Evolutionary conservation across 495 filamentous ascomycete species (phyloP).

Genomic region (Aeminium ludgeri): DNA sequence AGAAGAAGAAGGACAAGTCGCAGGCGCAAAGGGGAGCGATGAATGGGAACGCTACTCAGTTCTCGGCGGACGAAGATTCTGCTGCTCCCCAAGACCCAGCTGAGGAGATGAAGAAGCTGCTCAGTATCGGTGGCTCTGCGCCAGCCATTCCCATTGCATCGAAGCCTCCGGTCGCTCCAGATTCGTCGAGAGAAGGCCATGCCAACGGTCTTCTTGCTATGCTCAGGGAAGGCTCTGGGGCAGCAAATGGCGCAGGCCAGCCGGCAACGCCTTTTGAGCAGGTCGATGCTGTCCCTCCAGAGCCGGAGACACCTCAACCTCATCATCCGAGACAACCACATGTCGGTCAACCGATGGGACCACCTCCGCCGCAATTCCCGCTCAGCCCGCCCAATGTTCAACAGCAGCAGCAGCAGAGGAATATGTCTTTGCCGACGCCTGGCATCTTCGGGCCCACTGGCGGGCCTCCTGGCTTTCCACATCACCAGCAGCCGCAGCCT

Average conservation of each 20-base stretch:
- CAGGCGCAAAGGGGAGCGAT: background rate
- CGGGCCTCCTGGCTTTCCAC: background rate
- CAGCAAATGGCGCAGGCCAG: background rate
- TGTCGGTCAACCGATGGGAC: background rate
- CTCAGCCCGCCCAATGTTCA: conserved; percentile 3
- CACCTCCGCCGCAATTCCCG: conserved; percentile 12
- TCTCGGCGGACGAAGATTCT: background rate
- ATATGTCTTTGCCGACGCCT: conserved; percentile 18
- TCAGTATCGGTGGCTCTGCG: conserved; percentile 2
- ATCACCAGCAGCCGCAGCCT: background rate
- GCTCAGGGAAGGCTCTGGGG: conserved; percentile 2
- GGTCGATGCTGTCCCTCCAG: conserved; percentile 8
- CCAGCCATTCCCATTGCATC: background rate
- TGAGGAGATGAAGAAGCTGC: conserved; percentile 7
- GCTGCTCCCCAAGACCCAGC: background rate
- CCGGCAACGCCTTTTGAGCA: conserved; percentile 14
- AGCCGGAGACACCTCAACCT: conserved; percentile 11
- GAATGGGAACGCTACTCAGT: background rate
- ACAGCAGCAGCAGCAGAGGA: conserved; percentile 4
- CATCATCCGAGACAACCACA: conserved; percentile 8
- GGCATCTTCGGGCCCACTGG: conserved; percentile 2
- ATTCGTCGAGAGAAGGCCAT: background rate
- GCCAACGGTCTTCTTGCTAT: conserved; percentile 6
- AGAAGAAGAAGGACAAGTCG: conserved; percentile 40
- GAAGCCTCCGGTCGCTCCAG: background rate